These are phyloP conservation scores for Podaxis sp. DNA, from an alignment of 768 basidiomycete genomes.

Conservation along the genomic window DNA sequence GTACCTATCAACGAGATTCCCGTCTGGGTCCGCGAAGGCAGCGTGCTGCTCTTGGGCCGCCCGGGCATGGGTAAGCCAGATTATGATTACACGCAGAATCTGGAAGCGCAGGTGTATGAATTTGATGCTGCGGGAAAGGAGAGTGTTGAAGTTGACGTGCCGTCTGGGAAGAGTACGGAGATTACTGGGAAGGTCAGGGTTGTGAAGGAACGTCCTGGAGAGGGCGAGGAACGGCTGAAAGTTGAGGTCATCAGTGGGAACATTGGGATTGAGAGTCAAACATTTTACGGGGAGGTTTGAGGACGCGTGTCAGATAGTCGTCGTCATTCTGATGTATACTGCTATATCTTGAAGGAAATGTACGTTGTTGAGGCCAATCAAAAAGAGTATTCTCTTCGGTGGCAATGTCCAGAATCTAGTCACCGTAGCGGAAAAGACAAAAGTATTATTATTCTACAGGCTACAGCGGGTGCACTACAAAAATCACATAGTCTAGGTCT, in stretches of 20 bases:
- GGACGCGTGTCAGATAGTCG: background rate
- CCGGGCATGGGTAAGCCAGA: constrained; percentile 51
- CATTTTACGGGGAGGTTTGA: constrained; percentile 5
- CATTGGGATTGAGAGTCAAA: constrained; percentile 9
- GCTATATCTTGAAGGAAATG: background rate
- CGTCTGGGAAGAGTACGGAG: constrained; percentile 37
- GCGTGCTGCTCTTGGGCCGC: constrained; percentile 59
- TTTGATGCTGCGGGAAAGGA: constrained; percentile 42
- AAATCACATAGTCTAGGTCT: background rate
- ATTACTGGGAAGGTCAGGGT: constrained; percentile 42
- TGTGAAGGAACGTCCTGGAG: constrained; percentile 5
- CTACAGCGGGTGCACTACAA: background rate
- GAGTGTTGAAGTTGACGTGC: constrained; percentile 35
- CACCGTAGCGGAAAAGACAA: background rate
- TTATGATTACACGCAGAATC: constrained; percentile 49
- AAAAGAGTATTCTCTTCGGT: background rate
- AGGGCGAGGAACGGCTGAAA: background rate
- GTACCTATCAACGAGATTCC: constrained; percentile 66
- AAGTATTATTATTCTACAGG: background rate
- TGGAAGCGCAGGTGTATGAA: constrained; percentile 56
- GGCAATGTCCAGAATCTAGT: background rate
- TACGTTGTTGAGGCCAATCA: background rate
- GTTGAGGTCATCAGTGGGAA: constrained; percentile 15
- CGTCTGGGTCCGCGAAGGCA: constrained; percentile 61
- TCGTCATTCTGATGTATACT: background rate